phyloP scores from a whole-genome alignment of 768 basidiomycete genomes.

The Cyclocybe aegerita region DNA sequence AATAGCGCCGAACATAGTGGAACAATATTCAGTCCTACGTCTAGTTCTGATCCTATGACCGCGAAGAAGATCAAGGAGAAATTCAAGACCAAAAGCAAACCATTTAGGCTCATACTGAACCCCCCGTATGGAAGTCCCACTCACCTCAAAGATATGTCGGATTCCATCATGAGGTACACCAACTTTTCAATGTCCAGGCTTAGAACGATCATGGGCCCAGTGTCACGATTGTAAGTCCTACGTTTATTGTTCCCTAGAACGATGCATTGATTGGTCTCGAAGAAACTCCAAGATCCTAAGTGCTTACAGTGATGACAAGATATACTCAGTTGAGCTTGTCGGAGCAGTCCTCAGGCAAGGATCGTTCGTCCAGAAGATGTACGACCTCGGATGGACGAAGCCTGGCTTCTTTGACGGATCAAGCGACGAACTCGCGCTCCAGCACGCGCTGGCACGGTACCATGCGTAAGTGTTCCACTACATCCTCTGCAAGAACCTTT shows the following conservation, averaged over 20 bases:
- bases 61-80: conserved; percentile 2
- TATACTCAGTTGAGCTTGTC: conserved; percentile 56
- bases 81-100: conserved; percentile 1
- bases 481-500: neutral
- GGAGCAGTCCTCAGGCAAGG: conserved; percentile 63
- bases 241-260: neutral
- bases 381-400: conserved; percentile 49
- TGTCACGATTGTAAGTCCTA: neutral
- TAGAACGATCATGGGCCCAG: neutral
- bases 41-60: conserved; percentile 2
- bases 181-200: neutral
- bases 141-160: neutral
- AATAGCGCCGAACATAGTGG: conserved; percentile 8
- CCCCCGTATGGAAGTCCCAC: neutral
- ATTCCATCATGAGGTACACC: neutral
- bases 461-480: conserved; percentile 42
- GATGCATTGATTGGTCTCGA: neutral
- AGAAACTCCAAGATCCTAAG: conserved; percentile 44
- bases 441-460: conserved; percentile 54
- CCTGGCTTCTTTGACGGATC: conserved; percentile 37
- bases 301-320: conserved; percentile 50
- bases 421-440: conserved; percentile 39
- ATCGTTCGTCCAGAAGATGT: conserved; percentile 53
- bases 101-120: neutral
- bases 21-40: conserved; percentile 10